Base-by-base conservation (phyloP, 768 basidiomycete species). In the Boletus bicolor region DNA sequence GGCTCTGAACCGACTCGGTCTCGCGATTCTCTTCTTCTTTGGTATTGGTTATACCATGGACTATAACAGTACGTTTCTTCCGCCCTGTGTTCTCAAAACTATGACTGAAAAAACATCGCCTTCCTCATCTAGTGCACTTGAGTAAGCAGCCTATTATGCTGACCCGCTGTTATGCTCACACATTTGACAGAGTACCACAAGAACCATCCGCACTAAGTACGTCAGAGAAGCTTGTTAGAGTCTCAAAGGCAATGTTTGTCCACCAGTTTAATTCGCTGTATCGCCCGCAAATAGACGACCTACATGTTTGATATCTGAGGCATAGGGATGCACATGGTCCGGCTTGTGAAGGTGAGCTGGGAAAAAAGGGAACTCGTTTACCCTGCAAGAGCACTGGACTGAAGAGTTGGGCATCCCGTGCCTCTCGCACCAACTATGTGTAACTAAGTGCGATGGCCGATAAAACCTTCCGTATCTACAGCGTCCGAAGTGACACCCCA, bases 1-100 rank as follows among this genome's bases (percentile, higher is more conserved):
- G 72, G 94, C 92, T 39, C 0, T 68, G 42, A 68, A 54, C 36
- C 58, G 81, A 84, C 50, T 81, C 74, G 62, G 75, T 82, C 73
- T 81, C 44, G 81, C 79, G 35, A 69, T 94, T 32, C 89, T 93
- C 72, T 79, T 77, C 52, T 76, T 93, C 65, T 68, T 66, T 41
- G 65, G 65, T 54, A 54, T 66, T 19, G 87, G 91, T 28, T 95
- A 94, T 74, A 89, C 89, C 64, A 75, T 93, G 61, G 92, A 93
- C 76, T 93, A 93, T 71, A 85, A 92, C 75, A 89, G 91, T 93
- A 73, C 71, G 91, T 86, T 21, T 50, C 46, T 15, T 21, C 10
- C 38, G 24, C 32, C 38, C 4, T n/a, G 32, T 17, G 17, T 21
- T 37, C 46, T 49, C 39, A 51, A 48, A 47, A 46, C 42, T 26